Evolutionary conservation across 805 yeast genomes (phyloP), one percentile per base, ranked within the genome.

Genomic region (Yamadazyma sp.): DNA sequence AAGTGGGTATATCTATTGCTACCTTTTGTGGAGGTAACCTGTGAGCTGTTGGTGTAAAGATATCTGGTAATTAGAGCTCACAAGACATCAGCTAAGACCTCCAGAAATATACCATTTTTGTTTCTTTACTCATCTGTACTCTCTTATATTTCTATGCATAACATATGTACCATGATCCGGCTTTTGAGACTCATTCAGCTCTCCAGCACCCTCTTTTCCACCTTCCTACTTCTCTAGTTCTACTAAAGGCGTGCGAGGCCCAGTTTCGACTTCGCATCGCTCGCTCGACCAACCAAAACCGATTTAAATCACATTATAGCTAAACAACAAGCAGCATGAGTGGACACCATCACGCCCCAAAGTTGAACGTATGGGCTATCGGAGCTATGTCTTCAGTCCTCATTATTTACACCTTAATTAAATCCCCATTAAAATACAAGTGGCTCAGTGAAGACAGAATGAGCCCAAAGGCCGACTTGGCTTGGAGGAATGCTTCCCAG

Each of bases 381-480:
- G 64, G 62, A 38, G 62, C 68, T 44, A 68, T 68, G 72, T 53
- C 68, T 13, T 65, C 72, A 5, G 73, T 68, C 25, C 48, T 60
- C 21, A 46, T 62, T 18, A 55, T 64, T 39, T 68, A 67, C 42
- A 58, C 48, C 16, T 46, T 49, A 37, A 52, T 68, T 54, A 68
- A 68, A 49, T 65, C 73, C 8, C 74, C 74, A 13, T 52, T 62
- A 47, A 68, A 68, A 44, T 64, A 68, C 54, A 55, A 58, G 45
- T 66, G 62, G 62, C 61, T 62, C 22, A 48, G 59, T 29, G 71
- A 67, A 44, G 66, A 62, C 54, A 63, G 71, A 55, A 47, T 67
- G 38, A 64, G 70, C 46, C 74, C 74, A 23, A 68, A 68, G 54
- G 73, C 73, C 32, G 74, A 68, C 42, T 62, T 67, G 45, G 71